A percentile compares a stretch with the other conserved stretches of the same genome.
These are phyloP conservation scores for Dendrobium officinale DNA, from an alignment of 106 monocot species.

Conservation along the genomic window DNA sequence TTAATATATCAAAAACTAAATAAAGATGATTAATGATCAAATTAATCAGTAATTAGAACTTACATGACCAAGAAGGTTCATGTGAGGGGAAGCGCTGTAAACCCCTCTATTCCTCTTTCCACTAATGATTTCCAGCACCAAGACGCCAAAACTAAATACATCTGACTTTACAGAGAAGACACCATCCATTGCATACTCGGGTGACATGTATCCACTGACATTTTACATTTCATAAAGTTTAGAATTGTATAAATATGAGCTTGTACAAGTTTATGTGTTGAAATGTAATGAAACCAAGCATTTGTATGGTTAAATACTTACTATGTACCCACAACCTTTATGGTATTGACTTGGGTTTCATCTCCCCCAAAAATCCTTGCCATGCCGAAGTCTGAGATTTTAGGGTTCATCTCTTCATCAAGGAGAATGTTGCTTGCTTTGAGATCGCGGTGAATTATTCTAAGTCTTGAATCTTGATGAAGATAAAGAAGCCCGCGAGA, in stretches of 20 bases:
- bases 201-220: slow-evolving; percentile 55
- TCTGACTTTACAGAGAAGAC: slow-evolving; percentile 50
- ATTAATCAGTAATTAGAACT: neutral
- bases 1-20: slow-evolving; percentile 1
- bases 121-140: slow-evolving; percentile 46
- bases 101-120: slow-evolving; percentile 26
- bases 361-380: slow-evolving; percentile 41
- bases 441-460: slow-evolving; percentile 47
- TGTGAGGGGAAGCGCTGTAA: neutral
- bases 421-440: slow-evolving; percentile 52
- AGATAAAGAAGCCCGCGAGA: slow-evolving; percentile 46
- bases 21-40: neutral
- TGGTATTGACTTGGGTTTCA: slow-evolving; percentile 21
- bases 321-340: slow-evolving; percentile 44
- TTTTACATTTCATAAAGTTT: neutral
- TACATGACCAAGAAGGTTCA: slow-evolving; percentile 11
- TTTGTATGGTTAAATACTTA: slow-evolving; percentile 11
- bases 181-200: slow-evolving; percentile 45
- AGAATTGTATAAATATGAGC: too few relatives aligned
- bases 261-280: too few relatives aligned
- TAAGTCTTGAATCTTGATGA: slow-evolving; percentile 37
- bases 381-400: slow-evolving; percentile 57
- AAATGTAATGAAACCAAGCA: neutral
- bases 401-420: slow-evolving; percentile 43
- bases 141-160: slow-evolving; percentile 58